These are phyloP conservation scores for Globisporangium acanthophoron DNA, from an alignment of 352 stramenopile genomes.

Conservation along the genomic window DNA sequence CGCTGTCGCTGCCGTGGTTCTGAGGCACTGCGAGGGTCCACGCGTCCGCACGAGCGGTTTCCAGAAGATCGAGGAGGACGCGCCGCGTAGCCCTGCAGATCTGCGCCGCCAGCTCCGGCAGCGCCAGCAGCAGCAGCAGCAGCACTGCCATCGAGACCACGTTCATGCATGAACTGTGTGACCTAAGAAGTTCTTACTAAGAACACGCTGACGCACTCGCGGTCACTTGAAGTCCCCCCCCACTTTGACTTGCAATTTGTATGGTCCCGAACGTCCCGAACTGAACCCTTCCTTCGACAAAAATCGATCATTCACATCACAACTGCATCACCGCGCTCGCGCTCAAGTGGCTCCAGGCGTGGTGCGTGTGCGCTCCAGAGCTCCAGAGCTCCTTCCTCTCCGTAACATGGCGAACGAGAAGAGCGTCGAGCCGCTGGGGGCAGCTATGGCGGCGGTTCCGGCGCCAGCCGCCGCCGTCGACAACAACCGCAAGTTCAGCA, in stretches of 20 bases:
- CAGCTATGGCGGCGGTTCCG: not conserved
- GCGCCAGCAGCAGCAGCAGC: conserved; percentile 5
- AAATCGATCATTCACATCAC: conserved; percentile 8
- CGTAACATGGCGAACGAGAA: conserved; percentile 23
- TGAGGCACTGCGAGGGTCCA: conserved; percentile 64
- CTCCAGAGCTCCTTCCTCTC: not conserved
- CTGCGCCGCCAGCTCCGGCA: conserved; percentile 23
- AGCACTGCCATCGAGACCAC: not conserved
- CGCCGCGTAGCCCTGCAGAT: conserved; percentile 21
- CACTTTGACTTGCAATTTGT: not conserved
- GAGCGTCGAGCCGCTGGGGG: conserved; percentile 14
- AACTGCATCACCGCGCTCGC: conserved; percentile 6
- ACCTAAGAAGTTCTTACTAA: too few species aligned
- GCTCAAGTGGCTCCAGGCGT: not conserved
- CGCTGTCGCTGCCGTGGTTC: not conserved
- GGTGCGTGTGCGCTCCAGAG: too few species aligned
- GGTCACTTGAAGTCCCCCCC: not conserved
- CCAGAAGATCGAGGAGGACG: conserved; percentile 72
- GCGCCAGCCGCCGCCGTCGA: not conserved
- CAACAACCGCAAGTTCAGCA: conserved; percentile 10
- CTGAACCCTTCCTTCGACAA: not conserved
- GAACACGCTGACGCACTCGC: too few species aligned
- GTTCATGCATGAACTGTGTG: not conserved
- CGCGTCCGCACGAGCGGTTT: conserved; percentile 70
- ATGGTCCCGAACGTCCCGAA: conserved; percentile 9